Evolutionary conservation across 345 rosid genomes (phyloP).

Genomic region (Euphorbia pulcherrima): DNA sequence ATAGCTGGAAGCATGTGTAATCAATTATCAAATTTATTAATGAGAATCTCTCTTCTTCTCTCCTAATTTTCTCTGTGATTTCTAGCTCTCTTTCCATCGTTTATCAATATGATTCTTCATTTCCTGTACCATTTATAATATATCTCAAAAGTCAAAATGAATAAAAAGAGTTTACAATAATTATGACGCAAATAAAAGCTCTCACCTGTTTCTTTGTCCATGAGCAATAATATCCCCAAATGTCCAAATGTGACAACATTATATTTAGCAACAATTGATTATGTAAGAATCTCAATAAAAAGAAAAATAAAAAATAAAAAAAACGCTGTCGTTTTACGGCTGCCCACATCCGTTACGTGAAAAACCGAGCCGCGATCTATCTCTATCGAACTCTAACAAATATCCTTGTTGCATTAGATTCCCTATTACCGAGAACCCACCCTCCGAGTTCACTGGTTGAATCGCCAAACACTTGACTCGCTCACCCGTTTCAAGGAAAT

Average conservation of each 20-base stretch:
- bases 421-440: slow-evolving; percentile 71
- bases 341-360: slow-evolving; percentile 64
- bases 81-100: too few species aligned
- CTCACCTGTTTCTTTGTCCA: background rate
- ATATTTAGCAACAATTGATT: slow-evolving; percentile 6
- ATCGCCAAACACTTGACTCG: slow-evolving; percentile 63
- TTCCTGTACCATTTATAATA: too few species aligned
- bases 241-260: background rate
- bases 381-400: slow-evolving; percentile 71
- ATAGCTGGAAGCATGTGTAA: too few species aligned
- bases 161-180: too few species aligned
- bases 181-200: background rate
- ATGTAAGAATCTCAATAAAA: background rate
- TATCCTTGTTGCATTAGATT: slow-evolving; percentile 94
- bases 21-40: too few species aligned
- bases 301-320: background rate
- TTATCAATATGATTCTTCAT: too few species aligned
- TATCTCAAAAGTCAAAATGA: too few species aligned
- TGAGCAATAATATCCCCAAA: background rate
- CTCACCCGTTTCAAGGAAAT: slow-evolving; percentile 59
- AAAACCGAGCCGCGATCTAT: slow-evolving; percentile 67
- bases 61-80: too few species aligned
- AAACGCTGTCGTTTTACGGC: slow-evolving; percentile 19
- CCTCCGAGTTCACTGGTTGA: slow-evolving; percentile 40
- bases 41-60: too few species aligned